Evolutionary conservation across 2,329 filamentous ascomycete genomes (phyloP), one percentile per base, ranked within the genome.

Genomic region (Parastagonospora nodorum): DNA sequence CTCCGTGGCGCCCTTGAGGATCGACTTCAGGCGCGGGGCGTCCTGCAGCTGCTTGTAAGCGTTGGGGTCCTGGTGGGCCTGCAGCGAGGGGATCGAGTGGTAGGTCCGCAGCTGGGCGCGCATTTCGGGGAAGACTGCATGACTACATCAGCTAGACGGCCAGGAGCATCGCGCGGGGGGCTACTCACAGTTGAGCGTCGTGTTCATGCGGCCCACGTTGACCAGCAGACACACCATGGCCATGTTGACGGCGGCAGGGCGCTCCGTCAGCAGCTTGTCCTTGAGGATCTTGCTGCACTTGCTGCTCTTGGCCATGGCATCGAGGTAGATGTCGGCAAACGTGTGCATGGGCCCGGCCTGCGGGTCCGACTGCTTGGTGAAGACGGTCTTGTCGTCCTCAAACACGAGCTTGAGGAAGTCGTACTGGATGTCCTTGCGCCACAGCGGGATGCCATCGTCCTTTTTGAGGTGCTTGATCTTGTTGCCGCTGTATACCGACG

Each of bases 221-320:
- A 99, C 94, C 65, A 99, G 78, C 59, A 99, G 79, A 75, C 94
- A 99, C 51, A 99, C 93, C 94, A 99, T 99, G 45, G 94, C 94
- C 94, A 99, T 99, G 68, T 91, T 93, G 73, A 96, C 92, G 31
- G 93, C 94, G 16, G 92, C 92, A 58, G 91, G 88, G 67, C 90
- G 87, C 72, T 99, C 94, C 61, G 88, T 94, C 67, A 96, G 82
- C 58, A 99, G 82, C 79, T 99, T 97, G 75, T 99, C 94, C 74
- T 96, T 91, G 58, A 99, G 81, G 42, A 99, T 94, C 77, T 97
- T 97, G 81, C 94, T 97, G 27, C 93, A 97, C 80, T 99, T 99
- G 81, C 91, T 97, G 78, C 94, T 99, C 74, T 92, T 86, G 2
- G 94, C 92, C 93, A 99, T 97, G 53, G 94, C 93, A 75, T 97